phyloP scores from a whole-genome alignment of 768 basidiomycete genomes.

The Tricholoma furcatifolium region DNA sequence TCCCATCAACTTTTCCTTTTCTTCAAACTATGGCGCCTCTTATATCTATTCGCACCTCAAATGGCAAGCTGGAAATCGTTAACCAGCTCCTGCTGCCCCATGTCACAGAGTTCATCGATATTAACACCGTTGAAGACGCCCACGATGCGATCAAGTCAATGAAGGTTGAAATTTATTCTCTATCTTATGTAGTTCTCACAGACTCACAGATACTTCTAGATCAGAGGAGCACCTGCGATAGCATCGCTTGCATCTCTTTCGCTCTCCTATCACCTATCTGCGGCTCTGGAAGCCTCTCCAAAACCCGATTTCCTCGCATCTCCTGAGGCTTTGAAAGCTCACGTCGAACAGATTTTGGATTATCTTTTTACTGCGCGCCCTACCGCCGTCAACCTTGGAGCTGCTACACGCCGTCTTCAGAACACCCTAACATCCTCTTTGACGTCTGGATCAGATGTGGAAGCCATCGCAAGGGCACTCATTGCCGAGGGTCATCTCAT shows the following conservation, averaged over 20 bases:
- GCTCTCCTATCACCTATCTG: constrained; percentile 62
- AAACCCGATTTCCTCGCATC: constrained; percentile 57
- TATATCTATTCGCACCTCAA: constrained; percentile 39
- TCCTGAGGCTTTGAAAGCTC: constrained; percentile 44
- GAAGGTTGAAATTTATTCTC: constrained; percentile 56
- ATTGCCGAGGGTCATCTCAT: constrained; percentile 71
- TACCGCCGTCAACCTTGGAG: constrained; percentile 93
- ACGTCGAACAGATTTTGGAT: constrained; percentile 61
- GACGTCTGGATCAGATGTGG: constrained; percentile 42
- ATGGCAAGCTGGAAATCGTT: constrained; percentile 71
- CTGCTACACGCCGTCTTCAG: constrained; percentile 74
- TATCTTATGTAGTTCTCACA: constrained; percentile 3
- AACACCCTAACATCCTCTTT: constrained; percentile 43
- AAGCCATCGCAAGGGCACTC: constrained; percentile 54
- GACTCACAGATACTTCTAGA: constrained; percentile 30
- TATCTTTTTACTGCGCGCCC: constrained; percentile 88
- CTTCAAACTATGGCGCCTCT: constrained; percentile 28
- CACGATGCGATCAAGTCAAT: constrained; percentile 95
- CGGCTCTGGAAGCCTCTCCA: constrained; percentile 44
- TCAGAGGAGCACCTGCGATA: constrained; percentile 92
- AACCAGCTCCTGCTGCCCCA: constrained; percentile 89
- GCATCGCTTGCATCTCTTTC: constrained; percentile 88
- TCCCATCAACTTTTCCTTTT: neutral
- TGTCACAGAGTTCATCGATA: constrained; percentile 58
- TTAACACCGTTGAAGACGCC: constrained; percentile 78